Evolutionary conservation across 352 stramenopile genomes (phyloP).

Genomic region (Globisporangium recalcitrans): DNA sequence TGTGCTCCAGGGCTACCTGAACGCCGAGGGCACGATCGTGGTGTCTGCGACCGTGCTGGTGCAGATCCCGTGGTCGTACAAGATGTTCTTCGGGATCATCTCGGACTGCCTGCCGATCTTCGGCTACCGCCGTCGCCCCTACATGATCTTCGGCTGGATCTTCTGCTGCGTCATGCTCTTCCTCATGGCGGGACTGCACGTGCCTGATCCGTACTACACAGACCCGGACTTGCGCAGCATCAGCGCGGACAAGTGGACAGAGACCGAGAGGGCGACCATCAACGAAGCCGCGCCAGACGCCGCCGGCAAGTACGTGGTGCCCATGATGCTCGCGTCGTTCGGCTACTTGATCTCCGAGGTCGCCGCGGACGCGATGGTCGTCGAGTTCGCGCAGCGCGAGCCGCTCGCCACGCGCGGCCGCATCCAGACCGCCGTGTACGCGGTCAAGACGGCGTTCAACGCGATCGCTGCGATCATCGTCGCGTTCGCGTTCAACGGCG

Average conservation of each 20-base stretch:
- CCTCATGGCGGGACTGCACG: conserved; percentile 32
- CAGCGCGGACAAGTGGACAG: conserved; percentile 28
- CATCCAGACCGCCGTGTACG: conserved; percentile 56
- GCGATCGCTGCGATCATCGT: conserved; percentile 39
- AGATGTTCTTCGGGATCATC: conserved; percentile 50
- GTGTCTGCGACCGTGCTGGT: conserved; percentile 43
- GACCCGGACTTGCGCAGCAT: conserved; percentile 29
- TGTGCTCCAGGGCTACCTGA: conserved; percentile 51
- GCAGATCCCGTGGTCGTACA: conserved; percentile 55
- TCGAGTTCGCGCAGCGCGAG: conserved; percentile 58
- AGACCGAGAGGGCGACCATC: conserved; percentile 29
- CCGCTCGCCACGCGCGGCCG: conserved; percentile 36
- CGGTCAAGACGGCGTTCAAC: conserved; percentile 42
- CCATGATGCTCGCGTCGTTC: conserved; percentile 69
- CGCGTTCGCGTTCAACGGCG: conserved; percentile 42
- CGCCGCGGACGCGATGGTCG: conserved; percentile 50
- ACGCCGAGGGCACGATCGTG: conserved; percentile 48
- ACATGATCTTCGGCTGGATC: conserved; percentile 55
- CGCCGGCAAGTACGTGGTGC: conserved; percentile 48
- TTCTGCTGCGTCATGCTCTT: conserved; percentile 46
- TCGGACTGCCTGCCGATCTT: conserved; percentile 60
- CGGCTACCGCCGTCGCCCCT: conserved; percentile 47
- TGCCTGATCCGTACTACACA: conserved; percentile 43
- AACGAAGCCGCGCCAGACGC: conserved; percentile 33
- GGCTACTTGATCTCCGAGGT: conserved; percentile 60